phyloP scores from a whole-genome alignment of 148 eudicot genomes.

The Arbutus unedo region DNA sequence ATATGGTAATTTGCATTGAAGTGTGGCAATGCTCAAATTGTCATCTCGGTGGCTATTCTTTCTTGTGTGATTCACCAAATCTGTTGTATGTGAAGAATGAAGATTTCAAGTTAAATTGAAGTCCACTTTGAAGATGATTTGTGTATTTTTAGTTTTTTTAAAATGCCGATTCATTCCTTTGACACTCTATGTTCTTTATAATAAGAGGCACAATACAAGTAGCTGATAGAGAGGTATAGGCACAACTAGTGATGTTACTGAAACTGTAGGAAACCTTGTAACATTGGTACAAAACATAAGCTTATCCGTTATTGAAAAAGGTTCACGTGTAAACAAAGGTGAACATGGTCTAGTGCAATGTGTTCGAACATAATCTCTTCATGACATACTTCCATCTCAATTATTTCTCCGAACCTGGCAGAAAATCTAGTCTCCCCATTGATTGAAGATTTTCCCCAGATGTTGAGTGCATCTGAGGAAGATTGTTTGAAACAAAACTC shows the following conservation, averaged over 20 bases:
- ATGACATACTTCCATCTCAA: background rate
- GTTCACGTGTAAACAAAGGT: background rate
- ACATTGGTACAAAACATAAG: background rate
- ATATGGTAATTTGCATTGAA: background rate
- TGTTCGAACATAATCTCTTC: background rate
- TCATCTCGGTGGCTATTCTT: background rate
- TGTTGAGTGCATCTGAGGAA: conserved; percentile 43
- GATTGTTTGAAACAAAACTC: conserved; percentile 30
- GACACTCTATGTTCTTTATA: background rate
- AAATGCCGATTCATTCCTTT: background rate
- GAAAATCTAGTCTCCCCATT: conserved; percentile 37
- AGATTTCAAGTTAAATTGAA: background rate
- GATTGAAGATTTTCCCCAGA: conserved; percentile 32
- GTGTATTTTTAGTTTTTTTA: background rate
- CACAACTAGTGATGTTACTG: background rate
- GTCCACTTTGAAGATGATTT: background rate
- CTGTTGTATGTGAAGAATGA: background rate
- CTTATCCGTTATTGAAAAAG: background rate
- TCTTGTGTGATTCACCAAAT: background rate
- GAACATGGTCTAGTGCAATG: background rate
- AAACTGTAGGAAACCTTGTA: background rate
- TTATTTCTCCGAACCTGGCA: conserved; percentile 17
- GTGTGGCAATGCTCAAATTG: conserved; percentile 7
- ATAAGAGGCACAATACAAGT: background rate
- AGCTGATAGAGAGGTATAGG: background rate